phyloP scores from a whole-genome alignment of 2,329 filamentous ascomycete genomes.

The Diaporthe sp. region DNA sequence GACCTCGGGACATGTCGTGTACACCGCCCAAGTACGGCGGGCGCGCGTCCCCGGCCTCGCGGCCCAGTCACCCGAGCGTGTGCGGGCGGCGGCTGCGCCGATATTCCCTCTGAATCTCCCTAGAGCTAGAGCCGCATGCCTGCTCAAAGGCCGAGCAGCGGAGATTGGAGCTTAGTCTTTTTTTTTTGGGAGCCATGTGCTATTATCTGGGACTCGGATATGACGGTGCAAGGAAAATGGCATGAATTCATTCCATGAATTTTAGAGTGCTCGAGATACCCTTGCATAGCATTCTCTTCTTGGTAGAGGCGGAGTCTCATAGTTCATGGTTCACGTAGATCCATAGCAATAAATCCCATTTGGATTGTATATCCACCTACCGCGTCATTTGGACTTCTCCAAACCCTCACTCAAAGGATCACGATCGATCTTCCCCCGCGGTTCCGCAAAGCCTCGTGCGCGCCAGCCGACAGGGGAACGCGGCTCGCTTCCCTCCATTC shows the following conservation, averaged over 20 bases:
- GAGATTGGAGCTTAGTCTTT: not conserved
- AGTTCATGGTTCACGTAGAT: not conserved
- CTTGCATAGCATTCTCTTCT: conserved; percentile 1
- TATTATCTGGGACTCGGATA: conserved; percentile 7
- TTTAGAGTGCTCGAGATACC: conserved; percentile 17
- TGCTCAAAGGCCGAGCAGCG: too few species aligned
- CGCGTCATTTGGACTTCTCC: not conserved
- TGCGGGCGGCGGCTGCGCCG: conserved; percentile 19
- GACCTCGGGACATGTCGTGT: not conserved
- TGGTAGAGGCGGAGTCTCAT: not conserved
- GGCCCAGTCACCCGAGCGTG: conserved; percentile 24
- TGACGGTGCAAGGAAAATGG: not conserved
- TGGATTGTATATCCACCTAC: not conserved
- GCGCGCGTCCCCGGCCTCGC: not conserved
- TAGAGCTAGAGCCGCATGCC: not conserved
- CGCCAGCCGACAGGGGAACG: not conserved
- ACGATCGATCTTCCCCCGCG: not conserved
- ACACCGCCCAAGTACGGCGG: not conserved
- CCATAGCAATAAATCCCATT: not conserved
- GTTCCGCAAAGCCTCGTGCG: conserved; percentile 1
- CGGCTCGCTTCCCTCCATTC: not conserved
- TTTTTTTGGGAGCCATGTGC: conserved; percentile 2
- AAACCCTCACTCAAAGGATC: not conserved
- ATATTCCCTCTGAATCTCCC: not conserved
- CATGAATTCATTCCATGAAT: conserved; percentile 5